phyloP scores from a whole-genome alignment of 768 basidiomycete genomes.

The Fibroporia radiculosa region DNA sequence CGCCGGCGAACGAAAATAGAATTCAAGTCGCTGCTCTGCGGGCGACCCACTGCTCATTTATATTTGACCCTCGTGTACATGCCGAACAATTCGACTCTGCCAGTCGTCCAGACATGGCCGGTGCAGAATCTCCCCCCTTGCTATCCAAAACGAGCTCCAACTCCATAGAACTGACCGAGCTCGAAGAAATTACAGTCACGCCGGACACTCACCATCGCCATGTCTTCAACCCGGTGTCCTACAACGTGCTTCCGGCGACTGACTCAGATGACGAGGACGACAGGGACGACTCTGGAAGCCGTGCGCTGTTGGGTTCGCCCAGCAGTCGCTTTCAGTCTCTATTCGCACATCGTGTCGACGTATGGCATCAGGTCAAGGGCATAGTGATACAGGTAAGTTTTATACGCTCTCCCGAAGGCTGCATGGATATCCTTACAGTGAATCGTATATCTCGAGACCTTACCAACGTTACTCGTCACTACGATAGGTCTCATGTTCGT shows the following conservation, averaged over 20 bases:
- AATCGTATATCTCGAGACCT: constrained; percentile 43
- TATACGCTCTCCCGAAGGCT: not conserved
- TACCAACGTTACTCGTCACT: constrained; percentile 80
- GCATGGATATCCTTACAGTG: not conserved
- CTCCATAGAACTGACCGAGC: constrained; percentile 27
- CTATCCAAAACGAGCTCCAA: constrained; percentile 14
- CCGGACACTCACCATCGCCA: constrained; percentile 11
- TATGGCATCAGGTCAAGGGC: constrained; percentile 50
- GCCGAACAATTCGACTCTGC: not conserved
- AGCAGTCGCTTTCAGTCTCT: constrained; percentile 23
- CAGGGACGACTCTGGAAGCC: constrained; percentile 33
- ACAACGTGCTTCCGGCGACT: constrained; percentile 7
- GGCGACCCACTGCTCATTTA: no score
- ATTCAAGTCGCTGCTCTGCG: no score
- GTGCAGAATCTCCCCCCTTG: not conserved
- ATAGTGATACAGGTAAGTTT: constrained; percentile 66
- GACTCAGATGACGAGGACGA: constrained; percentile 21
- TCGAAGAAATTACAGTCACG: constrained; percentile 23
- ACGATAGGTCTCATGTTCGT: constrained; percentile 83
- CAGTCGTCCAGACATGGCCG: not conserved
- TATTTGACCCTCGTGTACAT: not conserved
- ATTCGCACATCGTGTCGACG: constrained; percentile 6
- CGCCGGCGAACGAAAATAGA: no score
- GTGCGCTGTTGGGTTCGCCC: constrained; percentile 35
- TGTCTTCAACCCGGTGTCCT: constrained; percentile 7